Conservation (phyloP, 2,329 filamentous ascomycete genomes). For the Colletotrichum simmondsii region DNA sequence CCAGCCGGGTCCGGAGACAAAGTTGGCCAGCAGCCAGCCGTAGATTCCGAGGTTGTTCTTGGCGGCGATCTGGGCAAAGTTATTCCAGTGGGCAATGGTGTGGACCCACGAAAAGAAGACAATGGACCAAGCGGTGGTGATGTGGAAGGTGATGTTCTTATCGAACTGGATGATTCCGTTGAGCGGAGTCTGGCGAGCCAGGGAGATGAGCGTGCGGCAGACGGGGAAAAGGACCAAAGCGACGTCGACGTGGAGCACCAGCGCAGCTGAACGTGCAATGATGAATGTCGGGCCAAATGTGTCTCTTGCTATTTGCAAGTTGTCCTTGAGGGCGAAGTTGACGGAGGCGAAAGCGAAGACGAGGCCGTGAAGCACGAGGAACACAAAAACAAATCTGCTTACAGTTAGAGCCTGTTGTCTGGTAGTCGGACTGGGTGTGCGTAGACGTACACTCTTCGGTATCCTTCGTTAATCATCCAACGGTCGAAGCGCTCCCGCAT, state of each 20-base stretch:
- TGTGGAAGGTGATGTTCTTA: conserved; percentile 92
- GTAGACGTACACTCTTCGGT: conserved; percentile 76
- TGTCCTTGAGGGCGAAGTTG: conserved; percentile 84
- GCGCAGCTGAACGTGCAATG: conserved; percentile 79
- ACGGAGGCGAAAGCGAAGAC: conserved; percentile 85
- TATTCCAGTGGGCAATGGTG: conserved; percentile 88
- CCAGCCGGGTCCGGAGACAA: conserved; percentile 85
- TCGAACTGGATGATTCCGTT: conserved; percentile 91
- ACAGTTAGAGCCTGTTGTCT: conserved; percentile 24
- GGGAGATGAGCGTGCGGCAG: conserved; percentile 85
- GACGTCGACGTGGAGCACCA: conserved; percentile 85
- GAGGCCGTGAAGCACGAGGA: conserved; percentile 78
- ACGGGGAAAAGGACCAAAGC: conserved; percentile 84
- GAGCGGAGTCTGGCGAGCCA: conserved; percentile 81
- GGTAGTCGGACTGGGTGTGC: not conserved
- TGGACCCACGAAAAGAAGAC: conserved; percentile 91
- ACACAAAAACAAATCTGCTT: conserved; percentile 79
- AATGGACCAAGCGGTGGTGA: conserved; percentile 86
- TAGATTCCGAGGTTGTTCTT: conserved; percentile 82
- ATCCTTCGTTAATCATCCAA: conserved; percentile 93
- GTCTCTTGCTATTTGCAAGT: conserved; percentile 71
- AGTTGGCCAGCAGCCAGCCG: conserved; percentile 81
- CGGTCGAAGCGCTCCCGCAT: conserved; percentile 79
- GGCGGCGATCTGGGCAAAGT: conserved; percentile 80
- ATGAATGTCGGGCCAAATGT: conserved; percentile 81